phyloP scores from a whole-genome alignment of 441 rosid species.

The Lagerstroemia fauriei region DNA sequence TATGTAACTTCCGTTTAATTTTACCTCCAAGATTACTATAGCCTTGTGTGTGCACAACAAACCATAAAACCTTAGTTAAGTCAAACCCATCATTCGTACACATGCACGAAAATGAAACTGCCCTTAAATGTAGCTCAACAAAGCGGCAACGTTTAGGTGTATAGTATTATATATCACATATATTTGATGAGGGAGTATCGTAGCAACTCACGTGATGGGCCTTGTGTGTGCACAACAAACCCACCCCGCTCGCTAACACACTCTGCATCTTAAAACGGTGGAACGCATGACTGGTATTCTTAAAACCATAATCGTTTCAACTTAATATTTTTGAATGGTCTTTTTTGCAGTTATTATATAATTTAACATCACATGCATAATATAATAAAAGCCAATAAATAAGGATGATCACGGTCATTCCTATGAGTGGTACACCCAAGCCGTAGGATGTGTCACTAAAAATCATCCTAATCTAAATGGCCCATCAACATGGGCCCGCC shows the following conservation, averaged over 20 bases:
- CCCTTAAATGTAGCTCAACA: background rate
- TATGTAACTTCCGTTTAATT: background rate
- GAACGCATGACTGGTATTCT: background rate
- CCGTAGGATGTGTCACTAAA: no score
- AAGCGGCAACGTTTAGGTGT: background rate
- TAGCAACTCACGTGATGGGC: background rate
- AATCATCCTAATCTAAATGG: no score
- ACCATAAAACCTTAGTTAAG: background rate
- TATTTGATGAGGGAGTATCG: background rate
- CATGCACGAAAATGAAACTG: background rate
- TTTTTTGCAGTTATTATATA: no score
- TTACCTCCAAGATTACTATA: background rate
- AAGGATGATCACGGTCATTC: no score
- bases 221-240: background rate
- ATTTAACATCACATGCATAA: no score
- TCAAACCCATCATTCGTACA: background rate
- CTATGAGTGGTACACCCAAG: no score
- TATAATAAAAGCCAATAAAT: no score
- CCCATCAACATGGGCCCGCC: no score
- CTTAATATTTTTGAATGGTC: background rate
- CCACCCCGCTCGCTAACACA: background rate
- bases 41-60: background rate
- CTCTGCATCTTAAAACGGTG: background rate
- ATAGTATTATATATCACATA: no score
- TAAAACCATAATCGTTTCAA: background rate